A percentile compares a stretch with the other conserved stretches of the same genome.
These are phyloP conservation scores for Ceratobasidium sp. DNA, from an alignment of 1,284 basidiomycete genomes.

Conservation along the genomic window DNA sequence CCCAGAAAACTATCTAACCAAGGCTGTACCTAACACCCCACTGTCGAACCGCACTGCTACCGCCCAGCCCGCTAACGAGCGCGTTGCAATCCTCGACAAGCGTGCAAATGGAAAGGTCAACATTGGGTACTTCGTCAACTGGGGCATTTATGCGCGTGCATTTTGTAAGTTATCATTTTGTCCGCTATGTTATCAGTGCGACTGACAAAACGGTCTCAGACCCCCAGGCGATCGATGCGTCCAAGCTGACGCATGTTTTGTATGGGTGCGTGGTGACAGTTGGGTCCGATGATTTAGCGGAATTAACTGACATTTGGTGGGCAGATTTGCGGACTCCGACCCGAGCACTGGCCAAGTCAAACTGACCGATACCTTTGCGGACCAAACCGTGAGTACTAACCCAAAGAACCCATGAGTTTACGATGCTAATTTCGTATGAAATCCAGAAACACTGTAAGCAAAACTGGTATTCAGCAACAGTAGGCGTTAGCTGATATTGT, in stretches of 20 bases:
- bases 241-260: slow-evolving; percentile 77
- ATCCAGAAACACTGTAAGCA: slow-evolving; percentile 71
- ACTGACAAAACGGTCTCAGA: slow-evolving; percentile 55
- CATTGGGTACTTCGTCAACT: slow-evolving; percentile 65
- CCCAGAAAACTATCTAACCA: slow-evolving; percentile 60
- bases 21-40: slow-evolving; percentile 50
- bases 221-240: slow-evolving; percentile 67
- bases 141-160: slow-evolving; percentile 40
- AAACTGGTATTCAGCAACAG: slow-evolving; percentile 62
- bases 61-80: slow-evolving; percentile 46
- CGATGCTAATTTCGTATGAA: slow-evolving; percentile 12
- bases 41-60: slow-evolving; percentile 55
- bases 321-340: slow-evolving; percentile 78
- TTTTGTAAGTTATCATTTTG: slow-evolving; percentile 26
- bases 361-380: slow-evolving; percentile 84
- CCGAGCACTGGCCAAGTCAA: slow-evolving; percentile 70
- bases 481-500: background rate
- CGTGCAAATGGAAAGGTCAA: slow-evolving; percentile 63
- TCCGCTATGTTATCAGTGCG: background rate
- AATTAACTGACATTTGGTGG: slow-evolving; percentile 46
- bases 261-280: slow-evolving; percentile 60
- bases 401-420: background rate
- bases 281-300: background rate
- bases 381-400: slow-evolving; percentile 69
- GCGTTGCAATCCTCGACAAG: slow-evolving; percentile 49